Evolutionary conservation across 2,329 filamentous ascomycete genomes (phyloP).

Genomic region (Nemania serpens): DNA sequence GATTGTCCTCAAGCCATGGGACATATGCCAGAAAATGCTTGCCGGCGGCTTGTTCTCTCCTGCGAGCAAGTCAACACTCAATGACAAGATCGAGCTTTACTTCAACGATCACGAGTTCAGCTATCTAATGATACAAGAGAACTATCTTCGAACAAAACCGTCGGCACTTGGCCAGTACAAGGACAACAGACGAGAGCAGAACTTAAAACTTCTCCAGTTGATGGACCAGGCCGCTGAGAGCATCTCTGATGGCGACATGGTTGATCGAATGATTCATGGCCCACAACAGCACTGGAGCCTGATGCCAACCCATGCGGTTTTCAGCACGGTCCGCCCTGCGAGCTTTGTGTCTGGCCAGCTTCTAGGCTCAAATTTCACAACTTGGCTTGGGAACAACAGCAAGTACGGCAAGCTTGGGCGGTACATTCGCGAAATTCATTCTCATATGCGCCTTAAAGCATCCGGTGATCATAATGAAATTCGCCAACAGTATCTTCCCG

Average conservation of each 20-base stretch:
- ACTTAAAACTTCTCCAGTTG: conserved; percentile 82
- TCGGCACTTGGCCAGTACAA: conserved; percentile 60
- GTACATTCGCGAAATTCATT: conserved; percentile 90
- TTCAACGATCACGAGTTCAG: conserved; percentile 99
- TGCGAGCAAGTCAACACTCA: conserved; percentile 82
- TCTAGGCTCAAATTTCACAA: conserved; percentile 76
- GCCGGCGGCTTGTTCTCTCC: conserved; percentile 83
- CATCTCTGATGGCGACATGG: conserved; percentile 94
- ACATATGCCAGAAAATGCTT: conserved; percentile 93
- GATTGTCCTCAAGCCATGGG: conserved; percentile 95
- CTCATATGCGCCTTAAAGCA: conserved; percentile 90
- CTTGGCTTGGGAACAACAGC: conserved; percentile 95
- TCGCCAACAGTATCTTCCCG: conserved; percentile 89
- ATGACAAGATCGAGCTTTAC: conserved; percentile 98
- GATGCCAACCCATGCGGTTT: conserved; percentile 95
- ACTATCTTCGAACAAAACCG: conserved; percentile 87
- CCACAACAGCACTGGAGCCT: conserved; percentile 97
- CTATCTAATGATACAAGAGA: conserved; percentile 97
- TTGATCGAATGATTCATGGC: conserved; percentile 98
- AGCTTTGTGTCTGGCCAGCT: conserved; percentile 85
- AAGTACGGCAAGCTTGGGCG: conserved; percentile 78
- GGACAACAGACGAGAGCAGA: conserved; percentile 69
- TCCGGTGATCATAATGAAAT: conserved; percentile 93
- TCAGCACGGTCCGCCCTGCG: conserved; percentile 90
- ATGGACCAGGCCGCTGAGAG: conserved; percentile 88